phyloP scores from a whole-genome alignment of 306 rosid genomes.

The Delonix regia region DNA sequence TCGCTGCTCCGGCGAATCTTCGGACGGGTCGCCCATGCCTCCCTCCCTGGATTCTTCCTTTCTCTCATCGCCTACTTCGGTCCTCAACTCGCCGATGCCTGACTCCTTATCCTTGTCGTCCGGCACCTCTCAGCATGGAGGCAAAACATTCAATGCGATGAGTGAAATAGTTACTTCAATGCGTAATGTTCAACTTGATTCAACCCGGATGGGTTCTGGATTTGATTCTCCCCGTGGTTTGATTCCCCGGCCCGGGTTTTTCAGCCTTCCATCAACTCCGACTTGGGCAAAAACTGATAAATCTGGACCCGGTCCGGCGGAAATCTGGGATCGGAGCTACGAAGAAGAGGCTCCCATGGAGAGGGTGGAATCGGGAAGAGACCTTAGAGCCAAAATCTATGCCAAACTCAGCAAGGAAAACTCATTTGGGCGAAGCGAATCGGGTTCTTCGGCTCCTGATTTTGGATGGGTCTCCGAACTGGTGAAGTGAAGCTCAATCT shows the following conservation, averaged over 20 bases:
- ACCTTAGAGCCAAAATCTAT: constrained; percentile 64
- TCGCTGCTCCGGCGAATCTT: constrained; percentile 33
- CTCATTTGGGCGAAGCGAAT: constrained; percentile 38
- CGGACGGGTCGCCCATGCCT: constrained; percentile 37
- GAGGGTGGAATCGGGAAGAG: constrained; percentile 83
- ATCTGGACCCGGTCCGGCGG: neutral
- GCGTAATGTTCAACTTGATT: constrained; percentile 45
- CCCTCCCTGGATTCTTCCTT: constrained; percentile 2
- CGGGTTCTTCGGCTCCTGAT: constrained; percentile 48
- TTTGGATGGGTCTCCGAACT: constrained; percentile 45
- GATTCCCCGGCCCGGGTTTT: constrained; percentile 38
- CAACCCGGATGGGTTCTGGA: constrained; percentile 39
- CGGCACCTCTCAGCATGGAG: constrained; percentile 28
- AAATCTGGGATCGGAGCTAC: constrained; percentile 26
- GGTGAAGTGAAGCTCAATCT: constrained; percentile 39
- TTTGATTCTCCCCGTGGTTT: constrained; percentile 41
- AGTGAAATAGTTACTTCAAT: constrained; percentile 49
- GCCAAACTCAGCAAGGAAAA: constrained; percentile 63
- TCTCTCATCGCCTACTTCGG: constrained; percentile 64
- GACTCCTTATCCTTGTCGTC: constrained; percentile 62
- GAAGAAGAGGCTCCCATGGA: constrained; percentile 66
- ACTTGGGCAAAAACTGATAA: neutral
- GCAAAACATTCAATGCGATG: constrained; percentile 36
- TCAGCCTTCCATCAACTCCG: constrained; percentile 34
- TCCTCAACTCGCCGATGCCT: constrained; percentile 42